Evolutionary conservation across 208 protist species (phyloP).

Genomic region (Endotrypanum monterogeii): DNA sequence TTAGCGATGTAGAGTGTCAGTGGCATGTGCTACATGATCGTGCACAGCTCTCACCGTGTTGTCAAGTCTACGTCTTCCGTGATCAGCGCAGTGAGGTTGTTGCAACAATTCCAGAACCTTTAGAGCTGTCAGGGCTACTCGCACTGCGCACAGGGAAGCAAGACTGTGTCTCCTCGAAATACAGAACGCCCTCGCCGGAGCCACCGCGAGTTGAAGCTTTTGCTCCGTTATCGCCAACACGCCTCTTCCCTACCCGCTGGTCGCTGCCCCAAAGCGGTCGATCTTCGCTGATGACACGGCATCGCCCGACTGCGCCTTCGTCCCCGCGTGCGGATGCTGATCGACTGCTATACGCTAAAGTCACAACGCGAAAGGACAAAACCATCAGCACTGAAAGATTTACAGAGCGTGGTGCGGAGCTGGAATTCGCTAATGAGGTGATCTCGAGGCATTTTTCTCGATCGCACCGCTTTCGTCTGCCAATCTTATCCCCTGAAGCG

Average conservation of each 20-base stretch:
- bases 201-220: background rate
- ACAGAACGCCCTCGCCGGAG: background rate
- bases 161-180: background rate
- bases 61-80: constrained; percentile 81
- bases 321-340: background rate
- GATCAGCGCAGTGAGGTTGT: constrained; percentile 7
- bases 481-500: constrained; percentile 16
- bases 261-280: background rate
- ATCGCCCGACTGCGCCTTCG: background rate
- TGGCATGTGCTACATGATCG: constrained; percentile 61
- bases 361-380: background rate
- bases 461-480: constrained; percentile 25
- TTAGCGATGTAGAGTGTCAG: constrained; percentile 41
- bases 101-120: constrained; percentile 1
- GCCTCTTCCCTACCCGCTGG: background rate
- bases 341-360: no score
- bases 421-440: background rate
- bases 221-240: background rate
- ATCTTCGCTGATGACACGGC: background rate
- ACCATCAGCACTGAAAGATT: background rate
- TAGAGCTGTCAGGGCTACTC: background rate
- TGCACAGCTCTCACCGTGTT: constrained; percentile 50
- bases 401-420: background rate
- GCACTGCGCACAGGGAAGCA: background rate
- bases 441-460: background rate